phyloP scores from a whole-genome alignment of 495 filamentous ascomycete genomes.

The Penicillium robsamsonii region DNA sequence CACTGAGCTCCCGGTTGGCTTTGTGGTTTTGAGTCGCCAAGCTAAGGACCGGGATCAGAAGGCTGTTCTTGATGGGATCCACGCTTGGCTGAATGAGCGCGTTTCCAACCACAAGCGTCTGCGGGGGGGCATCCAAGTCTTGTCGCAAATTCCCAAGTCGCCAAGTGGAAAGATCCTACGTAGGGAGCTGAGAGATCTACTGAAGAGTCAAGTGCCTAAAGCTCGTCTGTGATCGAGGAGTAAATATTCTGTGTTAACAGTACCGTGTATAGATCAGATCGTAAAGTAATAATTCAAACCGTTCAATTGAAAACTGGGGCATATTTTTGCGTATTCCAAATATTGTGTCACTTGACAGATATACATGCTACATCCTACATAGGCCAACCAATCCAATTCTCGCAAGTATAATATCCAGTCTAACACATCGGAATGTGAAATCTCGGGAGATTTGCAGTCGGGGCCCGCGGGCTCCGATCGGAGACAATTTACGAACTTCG shows the following conservation, averaged over 20 bases:
- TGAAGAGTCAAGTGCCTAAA: constrained; percentile 22
- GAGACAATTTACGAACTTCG: background rate
- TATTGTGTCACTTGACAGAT: background rate
- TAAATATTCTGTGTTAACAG: background rate
- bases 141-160: constrained; percentile 74
- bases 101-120: constrained; percentile 66
- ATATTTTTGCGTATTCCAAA: background rate
- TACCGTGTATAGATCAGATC: constrained; percentile 4
- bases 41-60: constrained; percentile 35
- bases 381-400: background rate
- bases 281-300: background rate
- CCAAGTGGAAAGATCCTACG: constrained; percentile 78
- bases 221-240: constrained; percentile 13
- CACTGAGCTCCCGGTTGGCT: constrained; percentile 75
- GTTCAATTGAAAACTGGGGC: background rate
- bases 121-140: constrained; percentile 69
- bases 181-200: constrained; percentile 50
- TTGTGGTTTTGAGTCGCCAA: constrained; percentile 53
- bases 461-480: constrained; percentile 25
- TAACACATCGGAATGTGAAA: background rate
- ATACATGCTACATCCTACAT: background rate
- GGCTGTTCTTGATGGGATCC: constrained; percentile 24
- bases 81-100: constrained; percentile 45
- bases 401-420: background rate
- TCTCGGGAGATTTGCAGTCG: background rate